phyloP scores from a whole-genome alignment of 1,284 basidiomycete species.

The Ceratobasidium sp. region DNA sequence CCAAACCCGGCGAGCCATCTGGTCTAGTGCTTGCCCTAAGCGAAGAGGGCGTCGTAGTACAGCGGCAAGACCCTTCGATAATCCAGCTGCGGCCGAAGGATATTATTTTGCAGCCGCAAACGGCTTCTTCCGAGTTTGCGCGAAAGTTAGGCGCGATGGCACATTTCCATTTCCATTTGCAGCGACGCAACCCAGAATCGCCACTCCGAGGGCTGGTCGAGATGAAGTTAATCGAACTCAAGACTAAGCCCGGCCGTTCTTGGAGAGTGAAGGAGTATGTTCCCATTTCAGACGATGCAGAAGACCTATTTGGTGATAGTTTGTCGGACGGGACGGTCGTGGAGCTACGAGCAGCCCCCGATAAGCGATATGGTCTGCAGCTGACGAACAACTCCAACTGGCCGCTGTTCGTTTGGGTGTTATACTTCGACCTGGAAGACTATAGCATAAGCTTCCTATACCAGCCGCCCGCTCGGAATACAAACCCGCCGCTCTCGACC shows the following conservation, averaged over 20 bases:
- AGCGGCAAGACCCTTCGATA: background rate
- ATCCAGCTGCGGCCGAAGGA: background rate
- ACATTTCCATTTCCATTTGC: conserved; percentile 43
- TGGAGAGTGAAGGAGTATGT: background rate
- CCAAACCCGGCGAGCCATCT: conserved; percentile 20
- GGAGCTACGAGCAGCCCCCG: background rate
- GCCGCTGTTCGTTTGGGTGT: conserved; percentile 15
- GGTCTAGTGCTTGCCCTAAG: conserved; percentile 11
- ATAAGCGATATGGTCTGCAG: conserved; percentile 18
- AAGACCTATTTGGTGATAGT: conserved; percentile 21
- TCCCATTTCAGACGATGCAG: background rate
- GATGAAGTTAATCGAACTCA: conserved; percentile 27
- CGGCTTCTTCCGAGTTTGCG: background rate
- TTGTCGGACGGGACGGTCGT: conserved; percentile 8
- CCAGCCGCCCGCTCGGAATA: background rate
- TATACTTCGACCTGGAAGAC: conserved; percentile 37
- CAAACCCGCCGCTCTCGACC: conserved; percentile 12
- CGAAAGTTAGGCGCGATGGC: conserved; percentile 9
- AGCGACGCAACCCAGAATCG: conserved; percentile 14
- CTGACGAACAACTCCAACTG: conserved; percentile 28
- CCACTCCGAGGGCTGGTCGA: conserved; percentile 11
- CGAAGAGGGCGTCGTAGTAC: background rate
- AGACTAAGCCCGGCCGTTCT: background rate
- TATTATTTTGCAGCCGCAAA: background rate
- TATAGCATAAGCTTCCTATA: conserved; percentile 37